Evolutionary conservation across 2,329 filamentous ascomycete genomes (phyloP).

Genomic region (Polytolypa hystricis): DNA sequence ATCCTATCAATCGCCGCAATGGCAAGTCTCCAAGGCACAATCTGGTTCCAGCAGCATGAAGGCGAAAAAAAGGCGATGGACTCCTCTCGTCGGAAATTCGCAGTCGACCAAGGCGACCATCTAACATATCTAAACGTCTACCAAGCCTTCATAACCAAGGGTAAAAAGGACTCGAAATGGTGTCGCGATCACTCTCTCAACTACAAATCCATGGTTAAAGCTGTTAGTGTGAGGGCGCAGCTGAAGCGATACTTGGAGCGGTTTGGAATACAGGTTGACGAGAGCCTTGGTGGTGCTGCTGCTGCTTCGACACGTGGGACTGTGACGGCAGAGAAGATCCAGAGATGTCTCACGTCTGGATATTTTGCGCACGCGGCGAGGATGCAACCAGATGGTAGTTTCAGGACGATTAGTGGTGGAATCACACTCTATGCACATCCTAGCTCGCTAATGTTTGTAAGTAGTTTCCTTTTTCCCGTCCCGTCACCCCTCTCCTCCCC

Average conservation of each 20-base stretch:
- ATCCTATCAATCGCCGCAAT: slow-evolving; percentile 89
- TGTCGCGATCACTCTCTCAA: slow-evolving; percentile 81
- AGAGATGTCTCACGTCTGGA: slow-evolving; percentile 73
- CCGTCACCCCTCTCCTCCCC: no score
- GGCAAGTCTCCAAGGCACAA: slow-evolving; percentile 70
- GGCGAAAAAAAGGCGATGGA: slow-evolving; percentile 67
- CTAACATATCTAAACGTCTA: slow-evolving; percentile 90
- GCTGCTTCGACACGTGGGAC: slow-evolving; percentile 20
- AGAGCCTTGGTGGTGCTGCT: slow-evolving; percentile 35
- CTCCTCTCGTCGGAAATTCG: slow-evolving; percentile 66
- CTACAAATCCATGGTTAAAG: slow-evolving; percentile 69
- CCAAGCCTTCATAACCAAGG: slow-evolving; percentile 71
- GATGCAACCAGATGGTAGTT: slow-evolving; percentile 89
- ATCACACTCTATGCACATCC: slow-evolving; percentile 78
- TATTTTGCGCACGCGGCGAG: slow-evolving; percentile 89
- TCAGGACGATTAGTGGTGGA: slow-evolving; percentile 70
- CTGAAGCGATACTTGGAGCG: slow-evolving; percentile 77
- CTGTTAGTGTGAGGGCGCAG: slow-evolving; percentile 77
- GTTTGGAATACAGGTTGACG: slow-evolving; percentile 61
- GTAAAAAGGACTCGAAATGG: slow-evolving; percentile 73
- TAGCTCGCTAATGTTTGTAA: slow-evolving; percentile 76
- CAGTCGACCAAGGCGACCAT: slow-evolving; percentile 88
- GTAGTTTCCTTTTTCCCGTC: slow-evolving; percentile 21
- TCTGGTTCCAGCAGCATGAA: slow-evolving; percentile 67
- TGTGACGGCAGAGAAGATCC: slow-evolving; percentile 60